Percentiles rank a stretch among this genome's conserved stretches.
phyloP scores from a whole-genome alignment of 2,329 filamentous ascomycete species.

The Diplodia corticola region DNA sequence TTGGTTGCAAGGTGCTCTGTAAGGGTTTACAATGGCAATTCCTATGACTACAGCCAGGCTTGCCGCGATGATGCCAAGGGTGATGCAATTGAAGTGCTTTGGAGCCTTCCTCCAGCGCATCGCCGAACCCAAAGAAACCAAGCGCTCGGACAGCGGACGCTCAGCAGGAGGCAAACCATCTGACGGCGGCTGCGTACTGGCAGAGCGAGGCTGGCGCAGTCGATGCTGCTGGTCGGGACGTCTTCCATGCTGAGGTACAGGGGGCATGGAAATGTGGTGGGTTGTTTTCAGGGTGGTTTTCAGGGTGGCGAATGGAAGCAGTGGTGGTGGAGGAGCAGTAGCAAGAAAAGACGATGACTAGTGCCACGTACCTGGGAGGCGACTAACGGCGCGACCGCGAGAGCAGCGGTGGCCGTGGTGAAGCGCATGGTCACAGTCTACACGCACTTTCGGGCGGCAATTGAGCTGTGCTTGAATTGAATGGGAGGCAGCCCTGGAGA shows the following conservation, averaged over 20 bases:
- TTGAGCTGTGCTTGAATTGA: background rate
- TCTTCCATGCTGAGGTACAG: background rate
- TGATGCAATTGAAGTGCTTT: background rate
- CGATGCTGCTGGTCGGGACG: background rate
- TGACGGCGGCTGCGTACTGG: no score
- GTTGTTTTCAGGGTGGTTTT: background rate
- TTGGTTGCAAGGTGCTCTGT: background rate
- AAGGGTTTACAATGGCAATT: background rate
- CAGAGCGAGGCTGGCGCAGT: no score
- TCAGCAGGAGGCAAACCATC: background rate
- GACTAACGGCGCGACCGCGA: conserved; percentile 11
- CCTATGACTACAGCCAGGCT: background rate
- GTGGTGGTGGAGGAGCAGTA: background rate
- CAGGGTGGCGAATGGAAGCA: background rate
- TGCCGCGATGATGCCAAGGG: background rate
- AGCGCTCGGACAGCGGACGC: background rate
- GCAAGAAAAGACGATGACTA: background rate
- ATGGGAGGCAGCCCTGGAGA: background rate
- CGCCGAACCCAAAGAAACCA: background rate
- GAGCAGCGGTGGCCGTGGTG: conserved; percentile 7
- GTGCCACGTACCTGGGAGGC: conserved; percentile 18
- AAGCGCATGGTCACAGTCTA: conserved; percentile 16
- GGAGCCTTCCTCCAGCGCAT: background rate
- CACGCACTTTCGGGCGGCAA: background rate
- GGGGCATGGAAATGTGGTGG: background rate